These are phyloP conservation scores for Candida broadrunensis DNA, from an alignment of 805 yeast species.

Conservation along the genomic window DNA sequence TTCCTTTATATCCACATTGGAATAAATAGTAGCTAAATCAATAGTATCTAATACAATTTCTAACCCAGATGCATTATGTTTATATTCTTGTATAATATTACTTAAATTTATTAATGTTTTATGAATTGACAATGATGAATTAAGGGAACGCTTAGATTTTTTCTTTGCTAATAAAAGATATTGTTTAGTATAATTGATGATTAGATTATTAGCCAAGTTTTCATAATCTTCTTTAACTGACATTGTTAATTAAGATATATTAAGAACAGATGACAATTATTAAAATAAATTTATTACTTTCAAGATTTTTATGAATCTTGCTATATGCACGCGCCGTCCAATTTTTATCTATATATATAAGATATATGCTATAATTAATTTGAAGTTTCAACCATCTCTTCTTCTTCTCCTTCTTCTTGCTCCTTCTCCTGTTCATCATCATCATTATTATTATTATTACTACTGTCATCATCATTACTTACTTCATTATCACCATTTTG, in stretches of 20 bases:
- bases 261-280: too few species aligned
- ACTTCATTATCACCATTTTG: background rate
- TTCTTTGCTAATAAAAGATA: background rate
- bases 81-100: constrained; percentile 8
- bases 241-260: background rate
- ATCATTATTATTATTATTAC: too few species aligned
- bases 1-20: constrained; percentile 55
- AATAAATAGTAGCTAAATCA: constrained; percentile 56
- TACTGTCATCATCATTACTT: background rate
- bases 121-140: background rate
- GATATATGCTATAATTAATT: too few species aligned
- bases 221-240: background rate
- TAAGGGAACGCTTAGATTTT: background rate
- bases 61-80: constrained; percentile 8
- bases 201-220: background rate
- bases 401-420: background rate
- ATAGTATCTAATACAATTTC: constrained; percentile 62
- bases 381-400: background rate
- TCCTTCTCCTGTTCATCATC: too few species aligned
- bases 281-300: too few species aligned
- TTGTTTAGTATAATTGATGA: background rate
- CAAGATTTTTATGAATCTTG: too few species aligned
- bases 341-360: too few species aligned
- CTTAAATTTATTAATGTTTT: constrained; percentile 1
- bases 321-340: too few species aligned